phyloP scores from a whole-genome alignment of 257 asterid genomes.

The Solanum bulbocastanum region DNA sequence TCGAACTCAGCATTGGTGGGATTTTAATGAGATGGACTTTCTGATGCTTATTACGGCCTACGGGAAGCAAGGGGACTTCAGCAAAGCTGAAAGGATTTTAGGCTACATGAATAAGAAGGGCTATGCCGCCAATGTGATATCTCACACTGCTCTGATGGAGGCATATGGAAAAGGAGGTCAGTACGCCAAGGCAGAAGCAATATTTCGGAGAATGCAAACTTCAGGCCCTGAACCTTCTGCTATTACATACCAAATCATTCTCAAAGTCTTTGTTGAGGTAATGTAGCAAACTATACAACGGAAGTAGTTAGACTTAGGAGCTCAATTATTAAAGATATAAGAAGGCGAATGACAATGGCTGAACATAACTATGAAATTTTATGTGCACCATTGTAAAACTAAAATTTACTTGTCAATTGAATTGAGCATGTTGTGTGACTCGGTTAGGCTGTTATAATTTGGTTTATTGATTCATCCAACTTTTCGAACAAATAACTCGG shows the following conservation, averaged over 20 bases:
- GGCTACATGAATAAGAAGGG: constrained; percentile 72
- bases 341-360: neutral
- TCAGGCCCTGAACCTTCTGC: constrained; percentile 99
- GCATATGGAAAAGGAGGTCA: constrained; percentile 89
- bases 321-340: neutral
- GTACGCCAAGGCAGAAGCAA: constrained; percentile 76
- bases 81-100: constrained; percentile 74
- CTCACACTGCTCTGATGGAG: constrained; percentile 96
- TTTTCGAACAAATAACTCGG: neutral
- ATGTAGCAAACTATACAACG: neutral
- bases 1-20: constrained; percentile 93
- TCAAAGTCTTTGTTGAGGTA: constrained; percentile 83
- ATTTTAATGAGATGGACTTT: constrained; percentile 87
- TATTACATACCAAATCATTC: constrained; percentile 83
- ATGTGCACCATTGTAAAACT: neutral
- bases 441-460: neutral
- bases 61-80: constrained; percentile 82
- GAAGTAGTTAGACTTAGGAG: neutral
- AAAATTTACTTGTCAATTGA: neutral
- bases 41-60: constrained; percentile 92
- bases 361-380: neutral
- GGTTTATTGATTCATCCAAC: neutral
- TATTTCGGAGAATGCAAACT: constrained; percentile 84
- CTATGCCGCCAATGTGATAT: constrained; percentile 68
- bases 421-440: neutral